phyloP scores from a whole-genome alignment of 306 rosid genomes.

The Crotalaria pallida region DNA sequence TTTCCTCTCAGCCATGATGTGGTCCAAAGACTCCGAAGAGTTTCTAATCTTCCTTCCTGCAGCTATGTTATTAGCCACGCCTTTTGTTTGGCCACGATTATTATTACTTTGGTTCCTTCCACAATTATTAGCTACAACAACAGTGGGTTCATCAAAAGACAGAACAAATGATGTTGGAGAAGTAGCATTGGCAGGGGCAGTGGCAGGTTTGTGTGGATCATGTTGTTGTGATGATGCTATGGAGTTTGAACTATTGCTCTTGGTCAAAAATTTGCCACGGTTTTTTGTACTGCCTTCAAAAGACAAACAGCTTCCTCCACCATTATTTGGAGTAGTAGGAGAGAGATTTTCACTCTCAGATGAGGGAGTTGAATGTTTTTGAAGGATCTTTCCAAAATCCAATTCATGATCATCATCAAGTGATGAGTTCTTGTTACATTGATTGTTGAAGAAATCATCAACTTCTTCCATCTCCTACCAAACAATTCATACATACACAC shows the following conservation, averaged over 20 bases:
- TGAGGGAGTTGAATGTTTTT: not conserved
- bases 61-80: not conserved
- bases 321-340: not conserved
- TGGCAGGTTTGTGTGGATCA: not conserved
- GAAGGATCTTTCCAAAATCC: not conserved
- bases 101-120: not conserved
- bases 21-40: not conserved
- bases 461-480: conserved; percentile 1
- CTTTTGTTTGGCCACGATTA: not conserved
- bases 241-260: not conserved
- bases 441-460: not conserved
- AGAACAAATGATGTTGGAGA: not conserved
- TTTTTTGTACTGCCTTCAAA: not conserved
- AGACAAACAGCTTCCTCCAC: not conserved
- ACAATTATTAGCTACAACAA: not conserved
- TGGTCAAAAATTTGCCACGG: not conserved
- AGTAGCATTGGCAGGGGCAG: not conserved
- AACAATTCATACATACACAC: not conserved
- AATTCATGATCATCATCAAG: not conserved
- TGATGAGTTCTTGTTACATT: not conserved
- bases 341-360: conserved; percentile 2
- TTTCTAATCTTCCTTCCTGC: not conserved
- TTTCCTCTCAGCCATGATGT: conserved; percentile 16
- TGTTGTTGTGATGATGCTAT: not conserved
- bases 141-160: not conserved